Conservation (phyloP, 2,329 filamentous ascomycete genomes). For the Penicillium oxalicum region DNA sequence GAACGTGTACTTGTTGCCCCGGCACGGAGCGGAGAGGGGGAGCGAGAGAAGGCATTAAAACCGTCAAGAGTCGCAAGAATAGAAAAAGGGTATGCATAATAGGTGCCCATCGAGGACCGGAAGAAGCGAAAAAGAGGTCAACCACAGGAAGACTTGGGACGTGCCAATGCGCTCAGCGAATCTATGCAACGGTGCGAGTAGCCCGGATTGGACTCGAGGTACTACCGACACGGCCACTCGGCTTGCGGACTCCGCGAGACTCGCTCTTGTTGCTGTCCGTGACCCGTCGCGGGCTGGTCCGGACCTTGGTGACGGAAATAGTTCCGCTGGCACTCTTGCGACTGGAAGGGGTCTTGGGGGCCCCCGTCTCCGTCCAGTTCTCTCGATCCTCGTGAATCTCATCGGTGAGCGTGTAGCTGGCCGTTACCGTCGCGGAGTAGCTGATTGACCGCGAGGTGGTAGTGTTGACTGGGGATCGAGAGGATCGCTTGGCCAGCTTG, state of each 20-base stretch:
- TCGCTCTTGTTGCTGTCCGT: conserved; percentile 35
- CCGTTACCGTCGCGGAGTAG: conserved; percentile 67
- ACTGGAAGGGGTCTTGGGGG: conserved; percentile 50
- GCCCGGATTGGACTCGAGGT: conserved; percentile 28
- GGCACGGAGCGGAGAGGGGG: no score
- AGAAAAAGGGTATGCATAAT: conserved; percentile 19
- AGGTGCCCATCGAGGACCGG: conserved; percentile 12
- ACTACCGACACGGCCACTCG: conserved; percentile 44
- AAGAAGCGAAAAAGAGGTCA: conserved; percentile 17
- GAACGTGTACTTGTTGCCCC: no score
- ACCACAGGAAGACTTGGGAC: conserved; percentile 7
- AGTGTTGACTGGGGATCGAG: conserved; percentile 62
- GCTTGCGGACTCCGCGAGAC: conserved; percentile 40
- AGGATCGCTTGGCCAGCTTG: conserved; percentile 60
- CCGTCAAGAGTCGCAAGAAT: no score
- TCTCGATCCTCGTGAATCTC: conserved; percentile 61
- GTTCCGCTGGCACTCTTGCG: conserved; percentile 48
- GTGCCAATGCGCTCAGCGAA: background rate
- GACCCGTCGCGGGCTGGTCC: conserved; percentile 46
- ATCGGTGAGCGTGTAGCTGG: conserved; percentile 59
- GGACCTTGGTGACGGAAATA: conserved; percentile 58
- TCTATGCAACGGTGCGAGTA: conserved; percentile 18
- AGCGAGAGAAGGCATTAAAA: no score
- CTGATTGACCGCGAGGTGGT: conserved; percentile 62
- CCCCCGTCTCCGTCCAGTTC: conserved; percentile 50